Evolutionary conservation across 108 stramenopile genomes (phyloP), one percentile per base, ranked within the genome.

Genomic region (Cyclotella choctawhatcheeana): DNA sequence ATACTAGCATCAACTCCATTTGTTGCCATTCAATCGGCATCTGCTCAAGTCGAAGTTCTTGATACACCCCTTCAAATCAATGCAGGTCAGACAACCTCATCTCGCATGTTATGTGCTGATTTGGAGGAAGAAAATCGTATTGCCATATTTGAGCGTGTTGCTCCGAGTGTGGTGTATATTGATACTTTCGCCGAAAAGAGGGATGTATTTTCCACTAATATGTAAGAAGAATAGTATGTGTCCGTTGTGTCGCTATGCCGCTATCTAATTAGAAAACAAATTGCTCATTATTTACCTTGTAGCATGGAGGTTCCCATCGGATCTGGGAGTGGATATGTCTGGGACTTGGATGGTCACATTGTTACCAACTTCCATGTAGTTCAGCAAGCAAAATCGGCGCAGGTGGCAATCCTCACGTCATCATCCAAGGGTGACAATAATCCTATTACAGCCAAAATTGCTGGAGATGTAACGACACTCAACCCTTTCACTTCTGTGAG

Each of bases 321-420:
- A 27, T 84, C 91, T 3, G 97, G 97, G 0, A 81, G 82, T 53
- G 97, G 97, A 0, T 94, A 95, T 50, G 87, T 97, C 0, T 97
- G 97, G 97, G 94, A 96, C 59, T 74, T 77, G 10, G 64, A 86
- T 12, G 92, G 92, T 29, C 92, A 93, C 50, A 88, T 93, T 48
- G 89, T 86, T 20, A 86, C 80, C 2, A 81, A 81, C 59, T 80
- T 87, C 65, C 97, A 97, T 60, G 97, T 97, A 16, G 88, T 97
- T 10, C 86, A 91, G 31, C 84, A 88, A 64, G 90, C 92, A n/a
- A 72, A 80, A 55, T 77, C 78, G 20, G 91, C 91, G 0, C 85
- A 89, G 53, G 84, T 91, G 20, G 88, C 93, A n/a, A 75, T 91
- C 0, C 60, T 79, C 24, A 71, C 74, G 3, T 44, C 54, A 20